phyloP scores from a whole-genome alignment of 1,284 basidiomycete genomes.

The Omphalotus olearius region DNA sequence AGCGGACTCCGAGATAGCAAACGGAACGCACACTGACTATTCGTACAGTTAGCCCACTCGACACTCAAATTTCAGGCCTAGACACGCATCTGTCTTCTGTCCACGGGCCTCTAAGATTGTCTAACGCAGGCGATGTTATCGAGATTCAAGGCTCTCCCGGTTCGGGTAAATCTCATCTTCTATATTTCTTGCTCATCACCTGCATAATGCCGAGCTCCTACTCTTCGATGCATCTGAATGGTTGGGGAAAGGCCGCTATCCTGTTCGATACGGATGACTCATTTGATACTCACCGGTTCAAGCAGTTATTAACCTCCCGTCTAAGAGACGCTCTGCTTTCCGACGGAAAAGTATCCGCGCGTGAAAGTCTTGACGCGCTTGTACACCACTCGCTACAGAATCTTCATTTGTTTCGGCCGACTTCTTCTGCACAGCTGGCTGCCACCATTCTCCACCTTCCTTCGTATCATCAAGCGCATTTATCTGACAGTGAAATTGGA shows the following conservation, averaged over 20 bases:
- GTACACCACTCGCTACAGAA: conserved; percentile 43
- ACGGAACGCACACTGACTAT: not conserved
- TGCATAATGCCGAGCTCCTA: conserved; percentile 49
- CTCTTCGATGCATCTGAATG: conserved; percentile 33
- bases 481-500: conserved; percentile 51
- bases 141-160: conserved; percentile 72
- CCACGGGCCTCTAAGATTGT: conserved; percentile 24
- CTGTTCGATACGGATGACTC: conserved; percentile 66
- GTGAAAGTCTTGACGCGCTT: conserved; percentile 23
- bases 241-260: conserved; percentile 60
- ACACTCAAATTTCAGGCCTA: not conserved
- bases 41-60: not conserved
- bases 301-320: conserved; percentile 41
- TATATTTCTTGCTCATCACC: conserved; percentile 60
- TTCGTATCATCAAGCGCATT: conserved; percentile 43
- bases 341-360: conserved; percentile 8
- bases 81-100: conserved; percentile 1
- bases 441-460: conserved; percentile 59
- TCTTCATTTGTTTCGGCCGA: conserved; percentile 65
- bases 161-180: conserved; percentile 71
- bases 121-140: conserved; percentile 53
- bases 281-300: conserved; percentile 55
- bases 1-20: not conserved
- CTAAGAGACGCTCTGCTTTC: conserved; percentile 27
- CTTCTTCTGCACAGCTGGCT: conserved; percentile 63